Conservation (phyloP, 2,329 filamentous ascomycete genomes). For the Cytospora leucostoma region DNA sequence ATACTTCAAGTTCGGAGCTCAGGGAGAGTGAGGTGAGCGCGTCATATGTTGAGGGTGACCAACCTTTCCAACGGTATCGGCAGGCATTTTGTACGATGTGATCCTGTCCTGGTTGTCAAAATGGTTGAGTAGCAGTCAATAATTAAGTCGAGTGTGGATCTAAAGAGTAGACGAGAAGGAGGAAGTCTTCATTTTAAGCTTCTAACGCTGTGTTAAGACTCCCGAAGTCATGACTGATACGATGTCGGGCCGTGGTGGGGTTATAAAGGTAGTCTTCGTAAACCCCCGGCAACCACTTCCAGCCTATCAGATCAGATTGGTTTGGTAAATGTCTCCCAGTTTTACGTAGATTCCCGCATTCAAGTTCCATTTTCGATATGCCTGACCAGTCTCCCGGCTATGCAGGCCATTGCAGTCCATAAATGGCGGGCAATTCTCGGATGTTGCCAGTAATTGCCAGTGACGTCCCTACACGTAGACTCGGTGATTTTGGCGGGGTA, state of each 20-base stretch:
- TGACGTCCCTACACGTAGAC: not conserved
- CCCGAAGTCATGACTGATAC: slow-evolving; percentile 12
- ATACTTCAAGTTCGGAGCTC: not conserved
- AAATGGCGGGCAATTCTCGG: not conserved
- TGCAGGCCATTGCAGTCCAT: not conserved
- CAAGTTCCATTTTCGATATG: not conserved
- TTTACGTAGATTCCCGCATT: not conserved
- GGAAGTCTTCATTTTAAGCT: slow-evolving; percentile 27
- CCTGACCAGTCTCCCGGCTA: not conserved
- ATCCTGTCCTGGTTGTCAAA: slow-evolving; percentile 25
- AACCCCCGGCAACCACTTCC: slow-evolving; percentile 5
- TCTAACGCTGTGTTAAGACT: not conserved
- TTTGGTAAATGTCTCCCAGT: not conserved
- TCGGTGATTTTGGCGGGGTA: not conserved
- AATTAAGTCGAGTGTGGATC: slow-evolving; percentile 18
- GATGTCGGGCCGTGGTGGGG: slow-evolving; percentile 19
- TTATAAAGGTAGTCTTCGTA: slow-evolving; percentile 7
- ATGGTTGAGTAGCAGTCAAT: slow-evolving; percentile 31
- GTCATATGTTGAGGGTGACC: not conserved
- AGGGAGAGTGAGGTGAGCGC: not conserved
- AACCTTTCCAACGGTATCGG: slow-evolving; percentile 28
- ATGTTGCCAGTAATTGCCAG: not conserved
- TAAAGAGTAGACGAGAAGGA: slow-evolving; percentile 26
- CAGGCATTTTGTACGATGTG: slow-evolving; percentile 20
- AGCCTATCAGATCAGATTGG: slow-evolving; percentile 2